Percentiles rank a stretch among this genome's conserved stretches.
Conservation (phyloP, 164 flowering plant genomes). For the Chimonanthus salicifolius region DNA sequence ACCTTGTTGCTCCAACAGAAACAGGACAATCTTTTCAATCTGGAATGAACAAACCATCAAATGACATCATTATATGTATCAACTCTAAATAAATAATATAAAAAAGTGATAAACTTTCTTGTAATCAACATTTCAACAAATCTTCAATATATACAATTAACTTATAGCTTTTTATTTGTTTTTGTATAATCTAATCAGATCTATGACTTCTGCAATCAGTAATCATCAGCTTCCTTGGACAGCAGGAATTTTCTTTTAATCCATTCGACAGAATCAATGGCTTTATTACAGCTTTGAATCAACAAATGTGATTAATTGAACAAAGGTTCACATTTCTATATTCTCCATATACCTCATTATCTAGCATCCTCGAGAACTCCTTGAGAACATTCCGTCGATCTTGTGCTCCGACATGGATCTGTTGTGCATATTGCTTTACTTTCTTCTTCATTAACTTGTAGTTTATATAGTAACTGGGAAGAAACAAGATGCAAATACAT, state of each 20-base stretch:
- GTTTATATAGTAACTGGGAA: constrained; percentile 60
- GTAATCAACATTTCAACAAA: background rate
- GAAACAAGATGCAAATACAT: constrained; percentile 8
- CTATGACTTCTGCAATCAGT: background rate
- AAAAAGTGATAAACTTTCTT: background rate
- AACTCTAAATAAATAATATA: background rate
- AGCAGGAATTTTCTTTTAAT: background rate
- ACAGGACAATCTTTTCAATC: constrained; percentile 77
- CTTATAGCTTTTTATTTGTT: background rate
- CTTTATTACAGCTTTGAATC: background rate
- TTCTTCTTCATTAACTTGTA: constrained; percentile 85
- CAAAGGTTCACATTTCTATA: background rate
- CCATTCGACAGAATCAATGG: background rate
- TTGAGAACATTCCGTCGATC: constrained; percentile 46
- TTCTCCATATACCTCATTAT: constrained; percentile 46
- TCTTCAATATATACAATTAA: background rate
- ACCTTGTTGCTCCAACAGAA: constrained; percentile 80
- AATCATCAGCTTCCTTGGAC: constrained; percentile 38
- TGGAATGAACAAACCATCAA: constrained; percentile 19
- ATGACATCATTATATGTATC: background rate
- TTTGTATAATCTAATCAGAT: background rate
- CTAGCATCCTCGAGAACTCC: constrained; percentile 76
- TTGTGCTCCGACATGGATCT: constrained; percentile 43
- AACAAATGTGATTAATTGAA: background rate
- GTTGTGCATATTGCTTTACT: constrained; percentile 62